phyloP scores from a whole-genome alignment of 2,329 filamentous ascomycete genomes.

The Fusarium mundagurra region DNA sequence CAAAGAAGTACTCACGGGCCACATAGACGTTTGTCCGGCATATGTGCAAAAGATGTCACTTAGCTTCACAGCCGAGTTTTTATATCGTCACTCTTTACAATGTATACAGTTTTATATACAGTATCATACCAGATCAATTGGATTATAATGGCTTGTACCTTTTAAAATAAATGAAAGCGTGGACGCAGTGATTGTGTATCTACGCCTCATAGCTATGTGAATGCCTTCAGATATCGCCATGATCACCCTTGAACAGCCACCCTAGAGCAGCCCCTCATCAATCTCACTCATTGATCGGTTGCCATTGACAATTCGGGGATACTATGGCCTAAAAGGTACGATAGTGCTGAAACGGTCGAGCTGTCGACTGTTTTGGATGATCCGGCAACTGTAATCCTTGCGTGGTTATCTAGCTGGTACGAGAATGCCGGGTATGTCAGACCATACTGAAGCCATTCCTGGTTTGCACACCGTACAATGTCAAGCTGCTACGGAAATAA shows the following conservation, averaged over 20 bases:
- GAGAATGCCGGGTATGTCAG: slow-evolving; percentile 30
- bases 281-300: background rate
- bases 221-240: background rate
- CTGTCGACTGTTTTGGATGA: slow-evolving; percentile 12
- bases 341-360: slow-evolving; percentile 3
- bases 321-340: slow-evolving; percentile 1
- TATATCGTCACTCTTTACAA: background rate
- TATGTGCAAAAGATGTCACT: background rate
- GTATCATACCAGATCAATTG: background rate
- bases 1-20: slow-evolving; percentile 19
- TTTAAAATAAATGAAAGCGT: background rate
- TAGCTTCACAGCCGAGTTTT: background rate
- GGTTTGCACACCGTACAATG: slow-evolving; percentile 6
- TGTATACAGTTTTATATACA: background rate
- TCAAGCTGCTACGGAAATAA: slow-evolving; percentile 18
- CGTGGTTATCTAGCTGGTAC: slow-evolving; percentile 24
- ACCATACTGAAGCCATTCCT: slow-evolving; percentile 34
- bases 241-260: background rate
- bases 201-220: background rate
- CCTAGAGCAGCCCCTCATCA: slow-evolving; percentile 11
- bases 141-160: too few relatives aligned
- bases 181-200: background rate
- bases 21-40: background rate
- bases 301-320: background rate
- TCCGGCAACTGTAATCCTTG: slow-evolving; percentile 10